Percentiles rank a stretch among this genome's conserved stretches.
Evolutionary conservation across 148 eudicot genomes (phyloP).

Genomic region (Rhododendron simsii): DNA sequence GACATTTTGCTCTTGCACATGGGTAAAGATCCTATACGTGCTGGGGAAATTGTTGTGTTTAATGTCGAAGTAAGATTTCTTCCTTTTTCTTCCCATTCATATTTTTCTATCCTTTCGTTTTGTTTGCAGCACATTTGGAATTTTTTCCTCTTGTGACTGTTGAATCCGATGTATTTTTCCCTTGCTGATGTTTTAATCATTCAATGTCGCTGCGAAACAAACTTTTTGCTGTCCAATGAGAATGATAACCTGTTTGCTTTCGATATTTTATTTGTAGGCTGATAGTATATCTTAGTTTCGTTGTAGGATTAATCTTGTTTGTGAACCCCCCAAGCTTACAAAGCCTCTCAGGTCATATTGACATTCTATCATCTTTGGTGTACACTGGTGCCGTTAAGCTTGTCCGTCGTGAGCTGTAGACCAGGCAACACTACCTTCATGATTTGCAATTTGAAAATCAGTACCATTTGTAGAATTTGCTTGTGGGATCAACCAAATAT

Average conservation of each 20-base stretch:
- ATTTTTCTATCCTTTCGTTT: not conserved
- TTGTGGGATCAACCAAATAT: not conserved
- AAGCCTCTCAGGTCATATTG: not conserved
- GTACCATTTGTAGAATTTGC: not conserved
- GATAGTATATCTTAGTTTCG: not conserved
- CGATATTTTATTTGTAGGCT: not conserved
- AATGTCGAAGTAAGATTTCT: constrained; percentile 63
- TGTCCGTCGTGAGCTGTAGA: not conserved
- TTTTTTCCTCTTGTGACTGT: not conserved
- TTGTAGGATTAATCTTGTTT: not conserved
- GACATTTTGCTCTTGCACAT: constrained; percentile 75
- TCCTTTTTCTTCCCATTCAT: not conserved
- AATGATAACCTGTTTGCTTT: not conserved
- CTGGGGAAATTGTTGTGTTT: constrained; percentile 84
- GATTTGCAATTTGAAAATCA: not conserved
- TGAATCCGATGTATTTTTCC: not conserved
- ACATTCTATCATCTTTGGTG: not conserved
- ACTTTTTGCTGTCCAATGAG: not conserved
- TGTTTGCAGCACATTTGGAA: not conserved
- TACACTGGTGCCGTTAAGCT: not conserved
- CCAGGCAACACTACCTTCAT: not conserved
- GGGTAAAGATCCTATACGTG: constrained; percentile 71
- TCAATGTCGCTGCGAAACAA: not conserved
- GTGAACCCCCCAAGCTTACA: not conserved
- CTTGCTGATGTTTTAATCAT: not conserved